Evolutionary conservation across 208 protist genomes (phyloP), one percentile per base, ranked within the genome.

Genomic region (Novymonas esmeraldas): DNA sequence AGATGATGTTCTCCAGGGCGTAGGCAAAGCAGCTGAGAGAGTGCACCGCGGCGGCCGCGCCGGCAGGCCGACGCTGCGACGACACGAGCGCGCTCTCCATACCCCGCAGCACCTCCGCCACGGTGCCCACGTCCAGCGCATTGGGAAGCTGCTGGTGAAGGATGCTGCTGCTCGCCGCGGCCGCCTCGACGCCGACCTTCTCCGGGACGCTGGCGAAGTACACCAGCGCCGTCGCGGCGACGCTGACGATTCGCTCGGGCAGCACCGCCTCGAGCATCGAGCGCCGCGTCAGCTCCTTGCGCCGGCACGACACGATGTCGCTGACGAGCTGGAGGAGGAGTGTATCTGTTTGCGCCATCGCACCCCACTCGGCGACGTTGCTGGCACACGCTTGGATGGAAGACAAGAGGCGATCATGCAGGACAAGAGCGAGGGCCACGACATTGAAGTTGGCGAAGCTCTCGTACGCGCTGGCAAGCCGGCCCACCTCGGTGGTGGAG

Each of bases 1-100:
- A 65, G n/a, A 76, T 49, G 22, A 85, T 73, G 31, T 65, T 65
- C 24, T 85, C 79, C 46, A 85, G 56, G 50, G 64, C 28, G 60
- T 50, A 76, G 2, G 68, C 73, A 14, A 85, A 71, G 56, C 70
- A 76, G 22, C 26, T 61, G 49, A 76, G 56, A 46, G 70, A 63
- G 44, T 34, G 31, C 2, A 64, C 55, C 22, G 70, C 70, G 4
- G 54, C 61, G 1, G 55, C 41, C 3, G 62, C 58, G 14, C 41
- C 58, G 6, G 56, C 42, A 24, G 34, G 20, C 22, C 49, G 61
- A 2, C 70, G 70, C 41, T 82, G 70, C 31, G 31, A 64, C 7
- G 42, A 68, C 6, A 68, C 41, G 10, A 73, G 45, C 1, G 74
- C 50, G 0, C 28, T 51, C 26, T 73, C 74, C 52, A 79, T 51